phyloP scores from a whole-genome alignment of 495 filamentous ascomycete genomes.

The Penicillium crystallinum region DNA sequence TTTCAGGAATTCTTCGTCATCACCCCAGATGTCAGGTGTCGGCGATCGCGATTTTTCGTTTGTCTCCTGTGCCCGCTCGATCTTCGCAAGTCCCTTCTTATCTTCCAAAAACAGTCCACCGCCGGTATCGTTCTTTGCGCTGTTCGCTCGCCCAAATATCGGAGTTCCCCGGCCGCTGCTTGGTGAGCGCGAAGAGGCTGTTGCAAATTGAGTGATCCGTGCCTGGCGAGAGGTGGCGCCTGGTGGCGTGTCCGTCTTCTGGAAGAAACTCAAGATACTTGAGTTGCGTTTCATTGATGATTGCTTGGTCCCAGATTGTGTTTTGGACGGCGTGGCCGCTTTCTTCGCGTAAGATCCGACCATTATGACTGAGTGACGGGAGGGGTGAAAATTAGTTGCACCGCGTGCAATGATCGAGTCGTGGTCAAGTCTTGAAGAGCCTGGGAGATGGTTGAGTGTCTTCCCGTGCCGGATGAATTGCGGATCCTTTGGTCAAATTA shows the following conservation, averaged over 20 bases:
- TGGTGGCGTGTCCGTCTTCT: slow-evolving; percentile 55
- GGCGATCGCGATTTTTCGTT: slow-evolving; percentile 15
- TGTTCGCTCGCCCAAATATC: slow-evolving; percentile 10
- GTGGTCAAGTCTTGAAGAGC: background rate
- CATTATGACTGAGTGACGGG: slow-evolving; percentile 9
- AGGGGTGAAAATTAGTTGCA: background rate
- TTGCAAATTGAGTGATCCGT: slow-evolving; percentile 40
- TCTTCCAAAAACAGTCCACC: slow-evolving; percentile 43
- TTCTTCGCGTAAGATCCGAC: slow-evolving; percentile 21
- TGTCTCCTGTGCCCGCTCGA: slow-evolving; percentile 3
- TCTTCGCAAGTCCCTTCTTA: slow-evolving; percentile 22
- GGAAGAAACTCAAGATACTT: slow-evolving; percentile 79
- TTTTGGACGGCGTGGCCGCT: slow-evolving; percentile 27
- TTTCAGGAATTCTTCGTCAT: slow-evolving; percentile 18
- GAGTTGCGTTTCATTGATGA: slow-evolving; percentile 50
- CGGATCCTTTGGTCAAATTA: background rate
- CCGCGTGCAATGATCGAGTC: background rate
- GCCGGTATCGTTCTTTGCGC: slow-evolving; percentile 15
- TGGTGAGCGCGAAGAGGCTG: slow-evolving; percentile 14
- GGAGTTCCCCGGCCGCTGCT: slow-evolving; percentile 23
- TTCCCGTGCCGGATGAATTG: background rate
- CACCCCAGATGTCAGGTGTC: slow-evolving; percentile 37
- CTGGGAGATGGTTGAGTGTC: background rate
- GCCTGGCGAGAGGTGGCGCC: slow-evolving; percentile 32
- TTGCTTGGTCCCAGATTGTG: background rate